A percentile compares a stretch with the other conserved stretches of the same genome.
These are phyloP conservation scores for Penstemon davidsonii DNA, from an alignment of 257 asterid genomes.

Conservation along the genomic window DNA sequence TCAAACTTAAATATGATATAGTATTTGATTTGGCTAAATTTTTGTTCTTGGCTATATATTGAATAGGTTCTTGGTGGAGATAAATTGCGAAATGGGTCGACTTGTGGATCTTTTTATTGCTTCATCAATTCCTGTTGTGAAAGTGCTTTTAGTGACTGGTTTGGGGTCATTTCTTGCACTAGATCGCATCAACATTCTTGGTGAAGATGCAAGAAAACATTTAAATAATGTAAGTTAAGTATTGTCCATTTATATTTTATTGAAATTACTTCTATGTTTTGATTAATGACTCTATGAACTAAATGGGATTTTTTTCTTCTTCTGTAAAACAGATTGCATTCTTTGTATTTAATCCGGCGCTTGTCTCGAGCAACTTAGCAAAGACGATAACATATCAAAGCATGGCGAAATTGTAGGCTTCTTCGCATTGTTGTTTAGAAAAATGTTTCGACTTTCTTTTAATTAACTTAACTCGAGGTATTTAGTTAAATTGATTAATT, in stretches of 20 bases:
- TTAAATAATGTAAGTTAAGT: slow-evolving; percentile 59
- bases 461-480: neutral
- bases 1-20: no score
- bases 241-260: neutral
- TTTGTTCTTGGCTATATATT: no score
- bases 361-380: slow-evolving; percentile 82
- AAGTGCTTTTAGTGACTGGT: slow-evolving; percentile 77
- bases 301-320: neutral
- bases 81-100: slow-evolving; percentile 44
- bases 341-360: slow-evolving; percentile 76
- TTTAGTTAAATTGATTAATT: neutral
- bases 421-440: neutral
- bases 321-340: slow-evolving; percentile 56
- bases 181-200: slow-evolving; percentile 56
- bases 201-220: slow-evolving; percentile 80
- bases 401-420: slow-evolving; percentile 69
- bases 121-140: slow-evolving; percentile 73
- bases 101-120: slow-evolving; percentile 64
- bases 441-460: neutral
- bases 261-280: no score
- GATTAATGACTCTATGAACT: no score
- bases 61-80: slow-evolving; percentile 17
- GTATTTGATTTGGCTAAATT: neutral
- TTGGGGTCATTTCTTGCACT: slow-evolving; percentile 74
- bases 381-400: slow-evolving; percentile 71